Base-by-base conservation (phyloP, 495 filamentous ascomycete genomes). In the Hypoxylon rickii region DNA sequence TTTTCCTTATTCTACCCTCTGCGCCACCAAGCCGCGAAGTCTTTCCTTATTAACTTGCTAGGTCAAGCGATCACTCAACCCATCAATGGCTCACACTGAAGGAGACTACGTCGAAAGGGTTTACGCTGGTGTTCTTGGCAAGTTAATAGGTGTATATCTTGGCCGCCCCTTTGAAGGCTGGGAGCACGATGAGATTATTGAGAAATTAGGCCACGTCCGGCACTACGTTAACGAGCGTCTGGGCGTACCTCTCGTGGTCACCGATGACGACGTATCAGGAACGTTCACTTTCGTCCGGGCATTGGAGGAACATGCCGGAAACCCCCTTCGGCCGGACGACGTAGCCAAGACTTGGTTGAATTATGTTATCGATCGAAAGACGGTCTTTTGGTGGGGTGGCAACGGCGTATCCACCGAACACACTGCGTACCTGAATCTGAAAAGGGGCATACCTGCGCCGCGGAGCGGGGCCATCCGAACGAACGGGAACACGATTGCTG, bases 301-400 rank as follows among this genome's bases (percentile, higher is more conserved):
- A 1, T 43, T 71, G 8, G 64, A 69, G 17, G 68, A 71, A 37
- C 66, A 71, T 33, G 26, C n/a, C n/a, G n/a, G n/a, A n/a, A n/a
- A 24, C 10, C n/a, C 7, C 7, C 36, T 3, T 24, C 7, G 3
- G 1, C 12, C 16, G n/a, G 12, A 34, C 11, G 32, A 34, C 12
- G 10, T 34, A 3, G 32, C 66, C 16, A 63, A 59, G 41, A 71
- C 68, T 0, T 71, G 68, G 68, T 50, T 69, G 3, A 69, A 71
- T 29, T 59, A 61, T n/a, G 42, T 64, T 1, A 63, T 71, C 31
- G 54, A 64, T 18, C 10, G 41, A n/a, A 58, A 51, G 7, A 58
- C 66, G 7, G 45, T 69, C 12, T 68, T 71, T 26, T 69, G 66
- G 66, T 71, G 68, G 68, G 68, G 68, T 17, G 68, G 68, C 32